Evolutionary conservation across 2,329 filamentous ascomycete genomes (phyloP).

Genomic region (Seiridium cupressi): DNA sequence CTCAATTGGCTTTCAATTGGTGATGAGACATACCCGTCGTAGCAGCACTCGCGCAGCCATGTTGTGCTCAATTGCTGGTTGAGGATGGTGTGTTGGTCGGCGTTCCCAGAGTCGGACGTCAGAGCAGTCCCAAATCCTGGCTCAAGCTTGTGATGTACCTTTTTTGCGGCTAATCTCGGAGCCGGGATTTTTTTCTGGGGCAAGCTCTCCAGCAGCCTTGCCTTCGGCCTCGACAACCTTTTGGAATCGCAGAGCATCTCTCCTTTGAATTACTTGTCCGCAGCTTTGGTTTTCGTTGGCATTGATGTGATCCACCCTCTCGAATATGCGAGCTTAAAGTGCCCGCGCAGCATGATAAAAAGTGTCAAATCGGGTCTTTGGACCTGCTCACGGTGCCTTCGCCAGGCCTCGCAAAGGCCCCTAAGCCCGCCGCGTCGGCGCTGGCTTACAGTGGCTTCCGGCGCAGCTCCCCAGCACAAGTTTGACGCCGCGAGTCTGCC

Average conservation of each 20-base stretch:
- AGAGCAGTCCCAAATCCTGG: background rate
- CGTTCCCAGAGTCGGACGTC: conserved; percentile 9
- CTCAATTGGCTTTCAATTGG: conserved; percentile 7
- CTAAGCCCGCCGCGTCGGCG: conserved; percentile 25
- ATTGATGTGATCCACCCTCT: background rate
- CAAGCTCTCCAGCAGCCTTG: background rate
- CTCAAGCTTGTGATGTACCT: conserved; percentile 11
- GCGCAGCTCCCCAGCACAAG: conserved; percentile 27
- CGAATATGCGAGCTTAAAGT: conserved; percentile 14
- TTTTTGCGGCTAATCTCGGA: conserved; percentile 25
- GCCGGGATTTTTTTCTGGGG: conserved; percentile 6
- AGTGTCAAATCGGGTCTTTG: conserved; percentile 45
- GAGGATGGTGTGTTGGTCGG: conserved; percentile 14
- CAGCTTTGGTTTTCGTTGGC: background rate
- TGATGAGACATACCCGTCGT: conserved; percentile 44
- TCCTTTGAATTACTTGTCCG: background rate
- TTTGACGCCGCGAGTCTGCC: conserved; percentile 22
- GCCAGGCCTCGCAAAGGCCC: conserved; percentile 31
- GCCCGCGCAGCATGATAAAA: conserved; percentile 33
- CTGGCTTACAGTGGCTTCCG: conserved; percentile 40
- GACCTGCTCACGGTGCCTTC: conserved; percentile 62
- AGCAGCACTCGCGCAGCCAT: conserved; percentile 62
- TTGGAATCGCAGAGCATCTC: background rate
- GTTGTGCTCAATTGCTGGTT: conserved; percentile 46
- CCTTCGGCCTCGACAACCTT: background rate